Conservation (phyloP, 768 basidiomycete genomes). For the Termitomyces sp. region DNA sequence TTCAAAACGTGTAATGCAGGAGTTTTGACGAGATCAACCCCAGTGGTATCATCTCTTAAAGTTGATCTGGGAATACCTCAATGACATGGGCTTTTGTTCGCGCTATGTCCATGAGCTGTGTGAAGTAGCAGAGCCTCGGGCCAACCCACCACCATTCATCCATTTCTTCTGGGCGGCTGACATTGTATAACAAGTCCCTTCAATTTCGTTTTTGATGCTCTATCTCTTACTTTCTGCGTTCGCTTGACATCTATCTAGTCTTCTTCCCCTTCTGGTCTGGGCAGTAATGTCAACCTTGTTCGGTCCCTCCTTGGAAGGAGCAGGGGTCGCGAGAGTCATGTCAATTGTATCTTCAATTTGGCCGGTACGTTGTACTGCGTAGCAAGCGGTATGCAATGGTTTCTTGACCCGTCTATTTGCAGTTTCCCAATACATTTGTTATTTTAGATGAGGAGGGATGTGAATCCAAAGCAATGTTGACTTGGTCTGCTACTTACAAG, state of each 20-base stretch:
- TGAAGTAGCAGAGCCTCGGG: too few relatives aligned
- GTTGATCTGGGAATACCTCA: too few relatives aligned
- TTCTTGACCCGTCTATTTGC: not conserved
- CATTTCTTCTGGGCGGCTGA: too few relatives aligned
- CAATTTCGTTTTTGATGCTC: too few relatives aligned
- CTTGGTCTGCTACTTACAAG: not conserved
- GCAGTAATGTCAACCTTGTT: not conserved
- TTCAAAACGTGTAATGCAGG: too few relatives aligned
- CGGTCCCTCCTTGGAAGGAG: constrained; percentile 9
- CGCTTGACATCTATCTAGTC: not conserved
- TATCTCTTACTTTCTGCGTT: too few relatives aligned
- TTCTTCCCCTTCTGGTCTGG: not conserved
- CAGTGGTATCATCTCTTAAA: too few relatives aligned
- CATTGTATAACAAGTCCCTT: too few relatives aligned
- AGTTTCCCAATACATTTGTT: constrained; percentile 27
- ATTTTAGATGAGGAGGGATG: constrained; percentile 33
- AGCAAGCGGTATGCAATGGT: not conserved
- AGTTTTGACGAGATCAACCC: too few relatives aligned
- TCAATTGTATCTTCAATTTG: constrained; percentile 6
- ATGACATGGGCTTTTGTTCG: too few relatives aligned
- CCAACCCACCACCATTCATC: too few relatives aligned
- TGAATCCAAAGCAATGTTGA: not conserved
- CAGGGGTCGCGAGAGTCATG: constrained; percentile 10
- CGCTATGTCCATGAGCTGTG: too few relatives aligned
- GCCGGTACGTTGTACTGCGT: not conserved